Percentiles rank a stretch among this genome's conserved stretches.
Evolutionary conservation across 1,284 basidiomycete species (phyloP).

Genomic region (Phellinidium pouzarii): DNA sequence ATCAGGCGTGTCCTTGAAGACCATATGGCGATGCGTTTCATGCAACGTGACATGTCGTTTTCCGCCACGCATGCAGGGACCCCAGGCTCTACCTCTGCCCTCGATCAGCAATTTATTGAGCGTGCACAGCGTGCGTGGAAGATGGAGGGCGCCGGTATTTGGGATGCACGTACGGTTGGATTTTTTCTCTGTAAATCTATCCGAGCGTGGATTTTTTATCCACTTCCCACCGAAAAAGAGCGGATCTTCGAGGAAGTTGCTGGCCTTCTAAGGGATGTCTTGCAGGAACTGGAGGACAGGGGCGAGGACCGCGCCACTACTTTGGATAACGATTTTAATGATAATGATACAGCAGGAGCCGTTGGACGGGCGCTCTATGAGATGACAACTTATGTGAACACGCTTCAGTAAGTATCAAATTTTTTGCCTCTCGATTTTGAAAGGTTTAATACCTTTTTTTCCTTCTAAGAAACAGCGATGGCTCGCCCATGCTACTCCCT

Average conservation of each 20-base stretch:
- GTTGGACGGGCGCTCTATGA: slow-evolving; percentile 14
- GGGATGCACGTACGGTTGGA: slow-evolving; percentile 58
- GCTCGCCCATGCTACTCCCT: slow-evolving; percentile 5
- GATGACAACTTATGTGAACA: slow-evolving; percentile 12
- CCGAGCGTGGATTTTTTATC: slow-evolving; percentile 40
- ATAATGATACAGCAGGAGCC: slow-evolving; percentile 14
- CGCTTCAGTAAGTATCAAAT: slow-evolving; percentile 13
- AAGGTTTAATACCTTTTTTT: not conserved
- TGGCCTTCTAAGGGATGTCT: slow-evolving; percentile 59
- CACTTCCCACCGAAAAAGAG: slow-evolving; percentile 36
- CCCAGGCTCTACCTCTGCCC: slow-evolving; percentile 43
- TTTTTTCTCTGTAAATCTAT: slow-evolving; percentile 45
- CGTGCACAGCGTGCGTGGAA: slow-evolving; percentile 67
- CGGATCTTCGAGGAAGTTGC: slow-evolving; percentile 61
- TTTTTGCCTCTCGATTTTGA: not conserved
- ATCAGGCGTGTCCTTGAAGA: slow-evolving; percentile 54
- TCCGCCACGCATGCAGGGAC: slow-evolving; percentile 53
- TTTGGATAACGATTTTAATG: slow-evolving; percentile 50
- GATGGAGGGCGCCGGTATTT: slow-evolving; percentile 49
- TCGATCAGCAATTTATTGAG: slow-evolving; percentile 58
- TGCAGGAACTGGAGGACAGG: slow-evolving; percentile 64
- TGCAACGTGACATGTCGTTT: slow-evolving; percentile 44
- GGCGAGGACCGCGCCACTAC: slow-evolving; percentile 46
- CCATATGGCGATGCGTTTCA: slow-evolving; percentile 58
- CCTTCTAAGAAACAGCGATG: slow-evolving; percentile 9